phyloP scores from a whole-genome alignment of 768 basidiomycete genomes.

The Boletus rufocinnamomeus region DNA sequence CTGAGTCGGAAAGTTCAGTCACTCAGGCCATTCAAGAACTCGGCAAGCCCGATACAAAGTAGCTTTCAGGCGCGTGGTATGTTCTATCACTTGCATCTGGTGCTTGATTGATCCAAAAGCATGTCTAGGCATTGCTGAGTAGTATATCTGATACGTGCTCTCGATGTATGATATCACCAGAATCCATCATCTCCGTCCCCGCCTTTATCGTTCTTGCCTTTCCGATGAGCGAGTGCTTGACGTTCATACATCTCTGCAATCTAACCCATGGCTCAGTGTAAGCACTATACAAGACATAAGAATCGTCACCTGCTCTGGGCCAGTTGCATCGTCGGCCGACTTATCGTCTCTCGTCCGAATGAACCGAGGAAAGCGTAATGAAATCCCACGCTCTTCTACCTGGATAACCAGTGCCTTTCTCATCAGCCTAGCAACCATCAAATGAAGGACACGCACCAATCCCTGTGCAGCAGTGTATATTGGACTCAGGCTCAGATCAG shows the following conservation, averaged over 20 bases:
- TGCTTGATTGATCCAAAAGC: background rate
- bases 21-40: constrained; percentile 50
- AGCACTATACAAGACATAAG: background rate
- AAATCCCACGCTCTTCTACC: constrained; percentile 91
- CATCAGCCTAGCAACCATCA: constrained; percentile 2
- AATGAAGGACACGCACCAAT: constrained; percentile 52
- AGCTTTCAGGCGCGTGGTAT: constrained; percentile 2
- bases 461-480: constrained; percentile 95
- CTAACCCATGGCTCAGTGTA: constrained; percentile 38
- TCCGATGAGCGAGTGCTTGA: constrained; percentile 79
- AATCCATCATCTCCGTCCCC: constrained; percentile 74
- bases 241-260: constrained; percentile 93
- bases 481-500: constrained; percentile 95
- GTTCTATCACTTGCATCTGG: background rate
- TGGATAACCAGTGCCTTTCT: constrained; percentile 30
- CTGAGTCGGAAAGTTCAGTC: constrained; percentile 43
- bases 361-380: constrained; percentile 94
- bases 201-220: constrained; percentile 63
- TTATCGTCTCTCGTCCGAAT: constrained; percentile 94
- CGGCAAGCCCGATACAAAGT: constrained; percentile 35
- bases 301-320: constrained; percentile 78
- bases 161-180: constrained; percentile 52
- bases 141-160: constrained; percentile 16
- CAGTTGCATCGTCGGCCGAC: constrained; percentile 86
- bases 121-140: constrained; percentile 12